Conservation (phyloP, 2,329 filamentous ascomycete species). For the Aureobasidium sp. region DNA sequence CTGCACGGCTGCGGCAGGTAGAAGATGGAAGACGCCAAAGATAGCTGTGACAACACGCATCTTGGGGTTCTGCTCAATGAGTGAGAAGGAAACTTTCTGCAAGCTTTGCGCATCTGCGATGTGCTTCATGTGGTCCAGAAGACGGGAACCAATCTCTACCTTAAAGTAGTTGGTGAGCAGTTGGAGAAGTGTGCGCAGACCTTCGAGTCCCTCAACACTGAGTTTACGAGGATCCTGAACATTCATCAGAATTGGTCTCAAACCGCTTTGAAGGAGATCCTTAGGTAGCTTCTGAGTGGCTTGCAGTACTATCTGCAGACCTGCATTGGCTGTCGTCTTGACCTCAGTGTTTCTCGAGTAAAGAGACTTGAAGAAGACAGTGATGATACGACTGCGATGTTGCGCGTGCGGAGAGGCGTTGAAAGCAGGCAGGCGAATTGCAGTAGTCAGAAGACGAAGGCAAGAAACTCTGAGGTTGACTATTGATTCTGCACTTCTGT, state of each 20-base stretch:
- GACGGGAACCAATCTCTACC: slow-evolving; percentile 84
- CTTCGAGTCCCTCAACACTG: slow-evolving; percentile 81
- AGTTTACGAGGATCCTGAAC: slow-evolving; percentile 88
- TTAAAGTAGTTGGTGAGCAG: slow-evolving; percentile 98
- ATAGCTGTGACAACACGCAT: slow-evolving; percentile 96
- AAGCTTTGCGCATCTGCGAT: slow-evolving; percentile 74
- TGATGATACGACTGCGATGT: slow-evolving; percentile 59
- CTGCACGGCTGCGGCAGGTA: slow-evolving; percentile 78
- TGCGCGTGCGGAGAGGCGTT: slow-evolving; percentile 59
- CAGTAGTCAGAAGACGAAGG: slow-evolving; percentile 83
- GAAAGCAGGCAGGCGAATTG: slow-evolving; percentile 89
- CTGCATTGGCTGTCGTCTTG: slow-evolving; percentile 86
- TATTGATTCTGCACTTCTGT: slow-evolving; percentile 91
- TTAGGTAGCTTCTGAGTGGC: slow-evolving; percentile 90
- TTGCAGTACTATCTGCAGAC: slow-evolving; percentile 76
- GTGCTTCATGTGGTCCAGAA: slow-evolving; percentile 89
- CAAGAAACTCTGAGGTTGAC: slow-evolving; percentile 87
- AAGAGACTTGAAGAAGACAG: slow-evolving; percentile 95
- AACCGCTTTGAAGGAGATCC: slow-evolving; percentile 85
- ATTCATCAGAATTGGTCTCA: slow-evolving; percentile 92
- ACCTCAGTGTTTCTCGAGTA: slow-evolving; percentile 90
- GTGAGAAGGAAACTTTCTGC: slow-evolving; percentile 86
- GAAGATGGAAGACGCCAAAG: slow-evolving; percentile 93
- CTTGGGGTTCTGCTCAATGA: slow-evolving; percentile 83
- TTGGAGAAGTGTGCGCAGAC: slow-evolving; percentile 78